A percentile compares a stretch with the other conserved stretches of the same genome.
Conservation (phyloP, 306 rosid genomes). For the Fragaria nilgerrensis region DNA sequence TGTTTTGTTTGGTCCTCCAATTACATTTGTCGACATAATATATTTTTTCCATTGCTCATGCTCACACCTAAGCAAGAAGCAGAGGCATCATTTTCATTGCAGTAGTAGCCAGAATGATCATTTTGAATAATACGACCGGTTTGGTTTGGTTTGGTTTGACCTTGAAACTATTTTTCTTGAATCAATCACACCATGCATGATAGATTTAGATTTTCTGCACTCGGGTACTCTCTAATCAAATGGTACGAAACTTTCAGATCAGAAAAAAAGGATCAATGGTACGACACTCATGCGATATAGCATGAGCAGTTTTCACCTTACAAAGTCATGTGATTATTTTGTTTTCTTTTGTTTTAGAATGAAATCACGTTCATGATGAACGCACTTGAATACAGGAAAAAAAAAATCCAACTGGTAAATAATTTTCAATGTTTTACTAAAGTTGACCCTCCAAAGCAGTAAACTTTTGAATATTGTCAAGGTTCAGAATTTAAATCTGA, state of each 20-base stretch:
- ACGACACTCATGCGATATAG: not conserved
- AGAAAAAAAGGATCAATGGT: not conserved
- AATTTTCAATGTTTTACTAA: not conserved
- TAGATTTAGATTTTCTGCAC: constrained; percentile 1
- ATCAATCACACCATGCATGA: not conserved
- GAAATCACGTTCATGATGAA: too few species aligned
- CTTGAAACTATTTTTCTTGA: not conserved
- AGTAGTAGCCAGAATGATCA: constrained; percentile 5
- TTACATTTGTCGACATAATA: not conserved
- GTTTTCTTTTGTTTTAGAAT: too few species aligned
- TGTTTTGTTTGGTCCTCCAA: not conserved
- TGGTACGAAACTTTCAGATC: not conserved
- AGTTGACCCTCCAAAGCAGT: not conserved
- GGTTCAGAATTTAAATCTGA: too few species aligned
- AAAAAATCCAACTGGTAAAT: not conserved
- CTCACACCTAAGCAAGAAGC: constrained; percentile 5
- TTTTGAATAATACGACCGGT: constrained; percentile 7
- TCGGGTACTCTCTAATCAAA: not conserved
- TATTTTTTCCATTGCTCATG: not conserved
- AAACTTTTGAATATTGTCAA: not conserved
- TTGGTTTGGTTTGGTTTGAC: constrained; percentile 11
- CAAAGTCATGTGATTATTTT: too few species aligned
- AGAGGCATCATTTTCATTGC: constrained; percentile 2
- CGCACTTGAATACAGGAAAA: too few species aligned
- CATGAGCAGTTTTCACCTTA: not conserved